phyloP scores from a whole-genome alignment of 2,329 filamentous ascomycete genomes.

The Nemania sp. region DNA sequence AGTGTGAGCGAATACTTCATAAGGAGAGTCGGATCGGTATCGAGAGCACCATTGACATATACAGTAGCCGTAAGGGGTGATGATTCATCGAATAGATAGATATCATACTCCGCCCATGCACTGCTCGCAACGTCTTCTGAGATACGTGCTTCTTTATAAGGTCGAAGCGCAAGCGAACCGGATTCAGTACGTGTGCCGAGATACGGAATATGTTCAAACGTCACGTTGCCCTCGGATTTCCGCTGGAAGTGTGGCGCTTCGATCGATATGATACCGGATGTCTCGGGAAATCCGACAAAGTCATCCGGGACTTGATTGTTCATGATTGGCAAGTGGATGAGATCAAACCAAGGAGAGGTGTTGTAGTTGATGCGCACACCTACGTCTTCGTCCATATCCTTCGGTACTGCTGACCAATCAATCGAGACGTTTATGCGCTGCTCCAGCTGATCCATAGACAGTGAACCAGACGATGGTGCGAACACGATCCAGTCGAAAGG shows the following conservation, averaged over 20 bases:
- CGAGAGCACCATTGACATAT: slow-evolving; percentile 48
- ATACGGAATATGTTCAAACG: slow-evolving; percentile 37
- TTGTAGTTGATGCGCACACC: slow-evolving; percentile 41
- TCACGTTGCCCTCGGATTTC: slow-evolving; percentile 30
- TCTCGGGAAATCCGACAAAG: slow-evolving; percentile 41
- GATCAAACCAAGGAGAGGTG: slow-evolving; percentile 42
- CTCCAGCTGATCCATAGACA: slow-evolving; percentile 47
- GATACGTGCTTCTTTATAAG: slow-evolving; percentile 31
- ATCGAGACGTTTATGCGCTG: slow-evolving; percentile 50
- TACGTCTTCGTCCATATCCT: slow-evolving; percentile 36
- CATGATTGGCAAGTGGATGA: slow-evolving; percentile 35
- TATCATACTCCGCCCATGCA: slow-evolving; percentile 36
- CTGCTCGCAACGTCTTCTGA: slow-evolving; percentile 19
- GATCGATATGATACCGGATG: slow-evolving; percentile 41
- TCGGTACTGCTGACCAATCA: slow-evolving; percentile 49
- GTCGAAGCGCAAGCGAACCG: slow-evolving; percentile 32
- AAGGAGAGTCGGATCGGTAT: slow-evolving; percentile 52
- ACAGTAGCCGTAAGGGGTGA: slow-evolving; percentile 36
- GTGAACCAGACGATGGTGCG: slow-evolving; percentile 31
- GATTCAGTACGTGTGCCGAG: slow-evolving; percentile 37
- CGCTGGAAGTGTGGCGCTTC: slow-evolving; percentile 36
- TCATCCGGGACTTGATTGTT: slow-evolving; percentile 22
- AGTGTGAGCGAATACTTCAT: slow-evolving; percentile 56
- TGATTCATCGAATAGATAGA: slow-evolving; percentile 38
- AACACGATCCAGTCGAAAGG: slow-evolving; percentile 44